Percentiles rank a stretch among this genome's conserved stretches.
phyloP scores from a whole-genome alignment of 2,329 filamentous ascomycete genomes.

The Septoria linicola region DNA sequence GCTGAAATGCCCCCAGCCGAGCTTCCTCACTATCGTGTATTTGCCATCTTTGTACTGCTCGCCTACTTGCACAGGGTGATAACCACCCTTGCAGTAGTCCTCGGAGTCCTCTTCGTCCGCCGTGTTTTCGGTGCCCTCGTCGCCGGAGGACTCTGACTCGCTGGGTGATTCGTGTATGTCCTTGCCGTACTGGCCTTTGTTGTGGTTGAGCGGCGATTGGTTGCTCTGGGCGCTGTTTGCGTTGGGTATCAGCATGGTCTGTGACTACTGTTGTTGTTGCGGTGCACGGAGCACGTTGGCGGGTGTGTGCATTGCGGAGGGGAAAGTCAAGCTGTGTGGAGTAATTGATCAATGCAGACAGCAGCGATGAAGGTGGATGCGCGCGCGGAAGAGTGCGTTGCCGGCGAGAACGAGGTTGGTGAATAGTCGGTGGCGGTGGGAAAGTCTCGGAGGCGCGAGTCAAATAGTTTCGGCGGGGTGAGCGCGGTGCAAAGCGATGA shows the following conservation, averaged over 20 bases:
- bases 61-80: constrained; percentile 90
- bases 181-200: constrained; percentile 47
- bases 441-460: constrained; percentile 14
- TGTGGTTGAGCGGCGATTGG: constrained; percentile 33
- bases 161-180: constrained; percentile 72
- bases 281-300: constrained; percentile 17
- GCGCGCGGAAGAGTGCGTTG: constrained; percentile 1
- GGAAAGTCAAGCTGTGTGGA: neutral
- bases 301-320: constrained; percentile 16
- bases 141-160: constrained; percentile 59
- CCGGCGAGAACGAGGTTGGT: too few species aligned
- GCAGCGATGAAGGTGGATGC: constrained; percentile 6
- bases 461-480: constrained; percentile 16
- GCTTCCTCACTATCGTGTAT: constrained; percentile 93
- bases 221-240: constrained; percentile 29
- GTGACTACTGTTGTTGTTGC: constrained; percentile 9
- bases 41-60: constrained; percentile 97
- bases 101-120: constrained; percentile 98
- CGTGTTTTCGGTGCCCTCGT: constrained; percentile 81
- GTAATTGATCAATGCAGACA: constrained; percentile 1
- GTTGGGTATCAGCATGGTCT: constrained; percentile 30
- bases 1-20: constrained; percentile 99
- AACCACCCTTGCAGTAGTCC: constrained; percentile 98
- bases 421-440: constrained; percentile 12
- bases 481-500: constrained; percentile 14